Evolutionary conservation across 164 flowering plant species (phyloP).

Genomic region (Vitis amurensis): DNA sequence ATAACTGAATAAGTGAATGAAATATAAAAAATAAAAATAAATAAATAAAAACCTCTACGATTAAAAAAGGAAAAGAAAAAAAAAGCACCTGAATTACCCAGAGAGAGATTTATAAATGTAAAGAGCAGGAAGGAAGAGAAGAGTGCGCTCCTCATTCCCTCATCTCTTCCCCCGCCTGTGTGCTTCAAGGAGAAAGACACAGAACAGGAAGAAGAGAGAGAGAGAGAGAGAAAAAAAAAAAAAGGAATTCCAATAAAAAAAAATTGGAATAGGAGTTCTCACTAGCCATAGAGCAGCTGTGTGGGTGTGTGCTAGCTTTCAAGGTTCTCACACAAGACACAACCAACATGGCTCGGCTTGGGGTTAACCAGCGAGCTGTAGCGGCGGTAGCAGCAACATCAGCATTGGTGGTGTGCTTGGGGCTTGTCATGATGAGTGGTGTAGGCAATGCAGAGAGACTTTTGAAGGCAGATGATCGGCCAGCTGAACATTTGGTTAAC

Average conservation of each 20-base stretch:
- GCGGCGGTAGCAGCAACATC: constrained; percentile 4
- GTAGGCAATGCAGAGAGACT: constrained; percentile 37
- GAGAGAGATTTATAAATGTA: constrained; percentile 12
- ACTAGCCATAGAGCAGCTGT: neutral
- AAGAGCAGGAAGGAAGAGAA: neutral
- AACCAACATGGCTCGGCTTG: constrained; percentile 14
- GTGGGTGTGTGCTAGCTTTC: neutral
- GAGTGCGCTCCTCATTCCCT: neutral
- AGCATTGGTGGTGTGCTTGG: constrained; percentile 24
- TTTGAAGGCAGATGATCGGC: constrained; percentile 21
- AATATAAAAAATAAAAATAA: neutral
- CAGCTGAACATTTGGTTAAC: constrained; percentile 3
- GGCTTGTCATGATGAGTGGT: constrained; percentile 22
- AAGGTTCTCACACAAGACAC: neutral
- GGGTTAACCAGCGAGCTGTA: constrained; percentile 14
- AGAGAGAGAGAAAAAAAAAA: neutral
- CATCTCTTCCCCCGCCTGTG: neutral
- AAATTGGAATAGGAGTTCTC: neutral
- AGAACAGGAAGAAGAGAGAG: neutral
- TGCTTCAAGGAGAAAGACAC: neutral
- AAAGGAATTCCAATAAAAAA: neutral
- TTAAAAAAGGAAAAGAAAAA: neutral
- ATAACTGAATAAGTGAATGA: too few relatives aligned
- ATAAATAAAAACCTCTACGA: too few relatives aligned
- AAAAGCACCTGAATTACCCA: neutral